Evolutionary conservation across 2,329 filamentous ascomycete genomes (phyloP), one percentile per base, ranked within the genome.

Genomic region (Myrmaecium sp.): DNA sequence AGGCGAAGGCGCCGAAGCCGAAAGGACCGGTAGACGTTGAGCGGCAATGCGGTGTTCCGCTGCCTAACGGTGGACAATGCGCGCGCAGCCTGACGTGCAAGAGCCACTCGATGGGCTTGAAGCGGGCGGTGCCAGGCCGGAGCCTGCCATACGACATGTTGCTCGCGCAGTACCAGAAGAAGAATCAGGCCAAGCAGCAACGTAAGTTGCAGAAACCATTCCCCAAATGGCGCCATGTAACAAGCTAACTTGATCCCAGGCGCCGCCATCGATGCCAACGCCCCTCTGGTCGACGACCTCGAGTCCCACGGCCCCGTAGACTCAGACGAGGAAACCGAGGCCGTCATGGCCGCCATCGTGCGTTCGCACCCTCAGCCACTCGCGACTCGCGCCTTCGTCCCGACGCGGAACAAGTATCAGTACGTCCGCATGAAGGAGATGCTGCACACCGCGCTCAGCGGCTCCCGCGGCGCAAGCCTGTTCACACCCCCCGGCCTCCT

Each of bases 161-260:
- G 20, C 64, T 94, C 9, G 49, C 49, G 18, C 58, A 62, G 30
- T 63, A 62, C 33, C 59, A 63, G 75, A 94, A 95, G 65, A 95
- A 94, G 63, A 98, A 98, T 43, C 89, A 95, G 52, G 89, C 89
- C 13, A 92, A 93, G 46, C 81, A 93, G 57, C 89, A 95, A 53
- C 92, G 81, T 84, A 63, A 56, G 75, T 66, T 18, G 24, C 8
- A 12, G 6, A 21, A 13, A 15, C 16, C 25, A 27, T 22, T 17
- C 7, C 22, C 10, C 25, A n/a, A 21, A 3, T 6, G 10, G 9
- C 8, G 15, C 6, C 8, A 26, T 11, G 14, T 30, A 24, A 30
- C 14, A 23, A 15, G 10, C 9, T 11, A 8, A 17, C 21, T 33
- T 33, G 25, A 16, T 16, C 16, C 7, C 48, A 89, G 81, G 94